phyloP scores from a whole-genome alignment of 2,329 filamentous ascomycete species.

The Cladosporium sp. region DNA sequence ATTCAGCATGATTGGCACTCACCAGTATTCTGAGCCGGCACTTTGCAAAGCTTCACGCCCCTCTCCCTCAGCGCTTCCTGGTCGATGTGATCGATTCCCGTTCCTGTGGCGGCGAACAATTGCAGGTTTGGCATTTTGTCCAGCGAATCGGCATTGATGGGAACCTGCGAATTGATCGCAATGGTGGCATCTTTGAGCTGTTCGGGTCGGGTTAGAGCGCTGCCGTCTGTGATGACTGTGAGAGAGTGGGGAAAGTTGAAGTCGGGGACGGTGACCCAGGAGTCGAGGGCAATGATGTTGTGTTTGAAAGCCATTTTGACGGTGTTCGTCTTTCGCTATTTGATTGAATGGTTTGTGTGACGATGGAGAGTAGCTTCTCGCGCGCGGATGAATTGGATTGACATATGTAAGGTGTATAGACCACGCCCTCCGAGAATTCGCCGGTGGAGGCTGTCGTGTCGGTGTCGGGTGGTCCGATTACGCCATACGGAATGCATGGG shows the following conservation, averaged over 20 bases:
- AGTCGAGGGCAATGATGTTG: slow-evolving; percentile 46
- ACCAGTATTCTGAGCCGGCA: slow-evolving; percentile 43
- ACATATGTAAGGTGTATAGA: not conserved
- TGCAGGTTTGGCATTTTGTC: slow-evolving; percentile 40
- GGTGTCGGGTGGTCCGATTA: not conserved
- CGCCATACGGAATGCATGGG: not conserved
- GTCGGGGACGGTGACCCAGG: slow-evolving; percentile 37
- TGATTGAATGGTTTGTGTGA: no score
- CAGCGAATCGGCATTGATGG: slow-evolving; percentile 40
- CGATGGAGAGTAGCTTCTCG: no score
- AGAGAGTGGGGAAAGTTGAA: slow-evolving; percentile 43
- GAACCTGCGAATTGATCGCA: slow-evolving; percentile 39
- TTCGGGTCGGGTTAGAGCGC: slow-evolving; percentile 33
- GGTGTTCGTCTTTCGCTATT: not conserved
- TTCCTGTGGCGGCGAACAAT: slow-evolving; percentile 43
- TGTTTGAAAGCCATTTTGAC: slow-evolving; percentile 32
- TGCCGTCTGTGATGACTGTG: slow-evolving; percentile 32
- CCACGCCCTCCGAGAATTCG: slow-evolving; percentile 4
- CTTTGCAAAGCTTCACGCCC: slow-evolving; percentile 45
- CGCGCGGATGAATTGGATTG: not conserved
- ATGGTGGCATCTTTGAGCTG: slow-evolving; percentile 46
- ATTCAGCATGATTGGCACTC: not conserved
- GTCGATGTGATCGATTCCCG: slow-evolving; percentile 47
- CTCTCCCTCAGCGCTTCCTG: slow-evolving; percentile 40
- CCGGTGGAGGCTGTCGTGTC: not conserved